phyloP scores from a whole-genome alignment of 2,329 filamentous ascomycete species.

The Anisogramma anomala region DNA sequence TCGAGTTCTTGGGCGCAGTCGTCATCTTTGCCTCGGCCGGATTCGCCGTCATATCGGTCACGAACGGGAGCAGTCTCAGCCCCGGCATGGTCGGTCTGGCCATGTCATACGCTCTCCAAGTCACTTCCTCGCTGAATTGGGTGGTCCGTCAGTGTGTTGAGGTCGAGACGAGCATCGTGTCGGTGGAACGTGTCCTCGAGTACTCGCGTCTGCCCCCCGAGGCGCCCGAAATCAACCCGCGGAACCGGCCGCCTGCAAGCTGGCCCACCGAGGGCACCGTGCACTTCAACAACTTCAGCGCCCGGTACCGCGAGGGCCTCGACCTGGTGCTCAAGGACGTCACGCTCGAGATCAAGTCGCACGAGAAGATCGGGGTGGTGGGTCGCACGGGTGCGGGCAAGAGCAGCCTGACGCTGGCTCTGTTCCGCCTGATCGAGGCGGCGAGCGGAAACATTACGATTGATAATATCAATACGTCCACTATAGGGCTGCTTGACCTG shows the following conservation, averaged over 20 bases:
- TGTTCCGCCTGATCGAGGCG: slow-evolving; percentile 94
- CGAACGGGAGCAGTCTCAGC: slow-evolving; percentile 50
- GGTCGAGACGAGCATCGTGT: slow-evolving; percentile 99
- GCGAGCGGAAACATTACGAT: slow-evolving; percentile 75
- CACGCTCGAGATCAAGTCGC: slow-evolving; percentile 81
- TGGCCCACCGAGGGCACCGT: slow-evolving; percentile 89
- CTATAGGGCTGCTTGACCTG: slow-evolving; percentile 80
- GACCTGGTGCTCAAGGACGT: slow-evolving; percentile 91
- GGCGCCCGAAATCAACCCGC: slow-evolving; percentile 84
- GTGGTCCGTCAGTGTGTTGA: slow-evolving; percentile 97
- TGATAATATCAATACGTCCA: slow-evolving; percentile 78
- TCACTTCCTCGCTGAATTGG: slow-evolving; percentile 96
- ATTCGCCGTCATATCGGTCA: slow-evolving; percentile 71
- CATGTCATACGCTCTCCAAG: slow-evolving; percentile 96
- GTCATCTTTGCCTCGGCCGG: slow-evolving; percentile 83
- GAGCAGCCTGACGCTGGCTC: slow-evolving; percentile 78
- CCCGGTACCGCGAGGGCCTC: slow-evolving; percentile 78
- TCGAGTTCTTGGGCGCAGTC: slow-evolving; percentile 89
- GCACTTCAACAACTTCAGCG: slow-evolving; percentile 87
- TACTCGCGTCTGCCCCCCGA: slow-evolving; percentile 87
- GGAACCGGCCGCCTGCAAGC: slow-evolving; percentile 72
- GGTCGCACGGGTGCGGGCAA: slow-evolving; percentile 94
- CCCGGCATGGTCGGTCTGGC: slow-evolving; percentile 76
- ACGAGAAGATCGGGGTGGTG: slow-evolving; percentile 96
- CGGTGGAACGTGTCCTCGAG: slow-evolving; percentile 92